A percentile compares a stretch with the other conserved stretches of the same genome.
Conservation (phyloP, 176 grass and related monocot genomes). For the Oryza coarctata region DNA sequence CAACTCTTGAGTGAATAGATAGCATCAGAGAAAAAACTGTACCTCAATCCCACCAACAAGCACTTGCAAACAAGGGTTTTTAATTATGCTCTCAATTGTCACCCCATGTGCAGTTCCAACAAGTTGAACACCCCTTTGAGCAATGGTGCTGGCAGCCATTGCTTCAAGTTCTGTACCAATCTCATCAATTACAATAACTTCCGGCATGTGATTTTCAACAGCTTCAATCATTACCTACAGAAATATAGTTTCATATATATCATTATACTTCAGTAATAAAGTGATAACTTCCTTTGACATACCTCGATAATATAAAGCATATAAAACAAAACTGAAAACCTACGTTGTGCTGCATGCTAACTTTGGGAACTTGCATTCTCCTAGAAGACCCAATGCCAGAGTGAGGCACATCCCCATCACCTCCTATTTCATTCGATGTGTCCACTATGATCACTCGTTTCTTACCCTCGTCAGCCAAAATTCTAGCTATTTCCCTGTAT, state of each 20-base stretch:
- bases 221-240: constrained; percentile 94
- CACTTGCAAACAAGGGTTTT: constrained; percentile 93
- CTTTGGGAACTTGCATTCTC: constrained; percentile 99
- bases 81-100: constrained; percentile 96
- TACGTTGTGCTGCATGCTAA: constrained; percentile 96
- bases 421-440: constrained; percentile 98
- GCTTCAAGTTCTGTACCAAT: constrained; percentile 98
- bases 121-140: constrained; percentile 96
- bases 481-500: constrained; percentile 95
- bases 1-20: background rate
- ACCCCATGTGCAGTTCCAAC: constrained; percentile 97
- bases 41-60: constrained; percentile 99
- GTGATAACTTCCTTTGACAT: background rate
- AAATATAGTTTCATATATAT: constrained; percentile 19
- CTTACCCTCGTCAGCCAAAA: constrained; percentile 80
- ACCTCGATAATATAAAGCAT: constrained; percentile 5
- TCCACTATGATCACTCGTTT: constrained; percentile 97
- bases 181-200: constrained; percentile 99
- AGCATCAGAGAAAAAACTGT: constrained; percentile 3
- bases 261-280: background rate
- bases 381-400: constrained; percentile 87
- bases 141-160: constrained; percentile 94
- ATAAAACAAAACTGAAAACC: constrained; percentile 36
- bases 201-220: constrained; percentile 99
- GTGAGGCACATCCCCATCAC: constrained; percentile 94